These are phyloP conservation scores for Acacia confusa DNA, from an alignment of 306 rosid genomes.

Conservation along the genomic window DNA sequence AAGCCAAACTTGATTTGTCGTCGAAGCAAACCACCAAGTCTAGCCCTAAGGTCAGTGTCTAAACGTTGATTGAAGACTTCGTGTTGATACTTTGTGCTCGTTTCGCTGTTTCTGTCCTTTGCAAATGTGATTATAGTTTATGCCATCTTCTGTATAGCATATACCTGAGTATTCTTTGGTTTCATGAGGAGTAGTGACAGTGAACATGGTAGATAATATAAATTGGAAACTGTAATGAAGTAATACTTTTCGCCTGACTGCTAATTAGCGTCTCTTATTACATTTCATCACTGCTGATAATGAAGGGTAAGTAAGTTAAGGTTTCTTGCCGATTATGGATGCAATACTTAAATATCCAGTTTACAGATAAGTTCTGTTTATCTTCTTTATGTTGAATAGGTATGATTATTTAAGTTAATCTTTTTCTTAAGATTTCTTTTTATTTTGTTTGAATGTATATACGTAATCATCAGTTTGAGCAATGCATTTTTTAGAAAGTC, in stretches of 20 bases:
- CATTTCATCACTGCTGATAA: background rate
- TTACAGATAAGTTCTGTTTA: background rate
- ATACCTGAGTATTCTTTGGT: background rate
- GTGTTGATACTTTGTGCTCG: background rate
- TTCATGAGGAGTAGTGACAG: background rate
- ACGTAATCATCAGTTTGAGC: background rate
- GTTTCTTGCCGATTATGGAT: background rate
- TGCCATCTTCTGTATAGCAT: too few species aligned
- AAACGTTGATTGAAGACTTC: constrained; percentile 9
- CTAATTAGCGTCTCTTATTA: background rate
- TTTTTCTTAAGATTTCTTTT: background rate
- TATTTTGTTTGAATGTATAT: background rate
- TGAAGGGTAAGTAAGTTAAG: background rate
- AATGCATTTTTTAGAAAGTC: background rate
- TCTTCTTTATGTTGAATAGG: background rate
- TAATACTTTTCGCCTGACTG: background rate
- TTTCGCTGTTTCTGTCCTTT: background rate
- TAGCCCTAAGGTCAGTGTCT: constrained; percentile 67
- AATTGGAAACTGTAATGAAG: background rate
- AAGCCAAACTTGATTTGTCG: constrained; percentile 71
- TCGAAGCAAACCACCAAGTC: constrained; percentile 72
- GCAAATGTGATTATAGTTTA: background rate
- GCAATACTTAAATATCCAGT: background rate
- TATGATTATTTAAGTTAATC: background rate
- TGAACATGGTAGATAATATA: background rate